Conservation (phyloP, 176 grass and related monocot genomes). For the Areca catechu region DNA sequence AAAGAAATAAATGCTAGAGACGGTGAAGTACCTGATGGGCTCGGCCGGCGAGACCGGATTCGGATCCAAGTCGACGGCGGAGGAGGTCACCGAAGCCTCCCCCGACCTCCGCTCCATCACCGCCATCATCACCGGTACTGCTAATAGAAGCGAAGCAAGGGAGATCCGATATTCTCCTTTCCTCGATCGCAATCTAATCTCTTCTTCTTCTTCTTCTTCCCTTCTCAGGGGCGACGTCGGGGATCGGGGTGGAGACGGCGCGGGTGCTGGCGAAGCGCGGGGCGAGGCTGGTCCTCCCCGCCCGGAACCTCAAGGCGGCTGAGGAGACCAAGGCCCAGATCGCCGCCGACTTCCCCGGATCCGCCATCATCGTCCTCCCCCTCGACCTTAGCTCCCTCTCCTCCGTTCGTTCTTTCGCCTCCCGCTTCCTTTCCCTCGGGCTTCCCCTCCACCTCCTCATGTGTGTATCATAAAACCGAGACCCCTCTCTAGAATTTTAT, state of each 20-base stretch:
- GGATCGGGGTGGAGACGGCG: conserved; percentile 87
- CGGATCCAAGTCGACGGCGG: conserved; percentile 73
- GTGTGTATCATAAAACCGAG: conserved; percentile 10
- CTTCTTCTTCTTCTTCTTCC: no score
- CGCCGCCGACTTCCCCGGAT: conserved; percentile 33
- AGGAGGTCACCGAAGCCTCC: conserved; percentile 38
- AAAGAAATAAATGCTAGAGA: conserved; percentile 41
- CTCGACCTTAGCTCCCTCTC: conserved; percentile 88
- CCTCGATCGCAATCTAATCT: neutral
- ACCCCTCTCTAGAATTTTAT: neutral
- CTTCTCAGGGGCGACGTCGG: conserved; percentile 66
- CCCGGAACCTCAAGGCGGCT: conserved; percentile 65
- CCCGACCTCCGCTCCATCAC: conserved; percentile 37
- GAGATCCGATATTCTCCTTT: no score
- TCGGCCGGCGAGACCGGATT: conserved; percentile 58
- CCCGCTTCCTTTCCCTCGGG: conserved; percentile 44
- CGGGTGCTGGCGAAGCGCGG: conserved; percentile 84
- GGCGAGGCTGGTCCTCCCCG: conserved; percentile 59
- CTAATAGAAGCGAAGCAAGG: neutral
- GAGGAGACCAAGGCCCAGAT: conserved; percentile 62
- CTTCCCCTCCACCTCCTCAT: conserved; percentile 86
- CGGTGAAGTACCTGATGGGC: conserved; percentile 62
- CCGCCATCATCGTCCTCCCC: conserved; percentile 57
- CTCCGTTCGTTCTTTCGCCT: conserved; percentile 66
- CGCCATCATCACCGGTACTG: conserved; percentile 64